These are phyloP conservation scores for Bathelium albidoporum DNA, from an alignment of 495 filamentous ascomycete species.

Conservation along the genomic window DNA sequence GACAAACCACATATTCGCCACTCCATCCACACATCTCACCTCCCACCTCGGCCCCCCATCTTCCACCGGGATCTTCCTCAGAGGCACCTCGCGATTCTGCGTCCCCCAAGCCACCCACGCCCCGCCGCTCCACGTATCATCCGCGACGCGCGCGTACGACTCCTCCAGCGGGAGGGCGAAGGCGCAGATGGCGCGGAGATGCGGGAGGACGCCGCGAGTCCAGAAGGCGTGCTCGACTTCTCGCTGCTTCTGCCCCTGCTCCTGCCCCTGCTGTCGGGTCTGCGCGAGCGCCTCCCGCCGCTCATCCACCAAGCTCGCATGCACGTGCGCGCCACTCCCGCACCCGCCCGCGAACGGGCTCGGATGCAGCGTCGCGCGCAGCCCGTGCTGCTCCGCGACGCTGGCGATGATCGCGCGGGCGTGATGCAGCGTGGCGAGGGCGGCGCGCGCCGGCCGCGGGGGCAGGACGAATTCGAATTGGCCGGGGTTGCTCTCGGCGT, in stretches of 20 bases:
- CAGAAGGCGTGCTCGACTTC: slow-evolving; percentile 40
- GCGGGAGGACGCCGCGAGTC: slow-evolving; percentile 50
- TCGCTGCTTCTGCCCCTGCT: slow-evolving; percentile 16
- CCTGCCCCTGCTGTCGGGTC: slow-evolving; percentile 51
- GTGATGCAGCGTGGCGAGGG: slow-evolving; percentile 63
- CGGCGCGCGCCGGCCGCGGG: slow-evolving; percentile 51
- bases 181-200: slow-evolving; percentile 54
- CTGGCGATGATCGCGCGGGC: slow-evolving; percentile 57
- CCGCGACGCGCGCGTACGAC: slow-evolving; percentile 53
- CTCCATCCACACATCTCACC: slow-evolving; percentile 56
- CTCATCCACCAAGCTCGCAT: slow-evolving; percentile 49
- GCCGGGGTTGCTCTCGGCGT: slow-evolving; percentile 62
- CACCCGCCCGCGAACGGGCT: slow-evolving; percentile 50
- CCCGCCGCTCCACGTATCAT: slow-evolving; percentile 65
- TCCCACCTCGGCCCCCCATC: slow-evolving; percentile 52
- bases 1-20: slow-evolving; percentile 64
- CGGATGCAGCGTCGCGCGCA: slow-evolving; percentile 69
- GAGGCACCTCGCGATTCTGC: slow-evolving; percentile 60
- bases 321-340: slow-evolving; percentile 58
- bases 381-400: slow-evolving; percentile 45
- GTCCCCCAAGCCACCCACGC: slow-evolving; percentile 67
- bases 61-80: slow-evolving; percentile 42
- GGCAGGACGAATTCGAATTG: slow-evolving; percentile 77
- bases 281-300: slow-evolving; percentile 33
- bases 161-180: slow-evolving; percentile 50